A percentile compares a stretch with the other conserved stretches of the same genome.
Conservation (phyloP, 2,329 filamentous ascomycete species). For the Penicillium sp. region DNA sequence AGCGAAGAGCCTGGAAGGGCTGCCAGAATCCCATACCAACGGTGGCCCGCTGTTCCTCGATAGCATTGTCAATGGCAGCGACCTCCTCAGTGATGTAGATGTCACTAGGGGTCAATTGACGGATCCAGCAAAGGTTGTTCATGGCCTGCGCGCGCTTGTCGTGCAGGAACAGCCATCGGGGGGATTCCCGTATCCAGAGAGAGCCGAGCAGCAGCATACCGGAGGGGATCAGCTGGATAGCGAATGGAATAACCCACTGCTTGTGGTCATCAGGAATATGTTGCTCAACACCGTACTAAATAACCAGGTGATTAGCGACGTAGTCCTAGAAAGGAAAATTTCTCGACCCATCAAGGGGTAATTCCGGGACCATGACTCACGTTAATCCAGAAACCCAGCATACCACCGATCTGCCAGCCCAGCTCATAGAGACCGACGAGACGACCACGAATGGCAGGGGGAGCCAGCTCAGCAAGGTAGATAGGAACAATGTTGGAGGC, state of each 20-base stretch:
- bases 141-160: conserved; percentile 68
- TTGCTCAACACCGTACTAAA: conserved; percentile 55
- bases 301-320: conserved; percentile 10
- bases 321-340: neutral
- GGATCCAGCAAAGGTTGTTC: conserved; percentile 51
- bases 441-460: conserved; percentile 59
- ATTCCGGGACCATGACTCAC: conserved; percentile 24
- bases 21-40: conserved; percentile 74
- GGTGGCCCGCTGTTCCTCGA: conserved; percentile 62
- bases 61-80: conserved; percentile 66
- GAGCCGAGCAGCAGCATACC: conserved; percentile 54
- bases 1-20: conserved; percentile 61
- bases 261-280: conserved; percentile 34
- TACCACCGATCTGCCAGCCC: conserved; percentile 55
- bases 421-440: conserved; percentile 61
- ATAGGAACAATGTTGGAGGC: conserved; percentile 61
- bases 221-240: conserved; percentile 42
- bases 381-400: conserved; percentile 55
- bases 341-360: neutral
- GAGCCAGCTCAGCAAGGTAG: conserved; percentile 60
- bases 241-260: conserved; percentile 47
- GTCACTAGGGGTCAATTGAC: conserved; percentile 42
- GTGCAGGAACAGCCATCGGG: conserved; percentile 69
- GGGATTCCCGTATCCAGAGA: conserved; percentile 64
- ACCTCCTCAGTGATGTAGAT: conserved; percentile 75